Conservation (phyloP, 257 asterid species). For the Petrea volubilis region DNA sequence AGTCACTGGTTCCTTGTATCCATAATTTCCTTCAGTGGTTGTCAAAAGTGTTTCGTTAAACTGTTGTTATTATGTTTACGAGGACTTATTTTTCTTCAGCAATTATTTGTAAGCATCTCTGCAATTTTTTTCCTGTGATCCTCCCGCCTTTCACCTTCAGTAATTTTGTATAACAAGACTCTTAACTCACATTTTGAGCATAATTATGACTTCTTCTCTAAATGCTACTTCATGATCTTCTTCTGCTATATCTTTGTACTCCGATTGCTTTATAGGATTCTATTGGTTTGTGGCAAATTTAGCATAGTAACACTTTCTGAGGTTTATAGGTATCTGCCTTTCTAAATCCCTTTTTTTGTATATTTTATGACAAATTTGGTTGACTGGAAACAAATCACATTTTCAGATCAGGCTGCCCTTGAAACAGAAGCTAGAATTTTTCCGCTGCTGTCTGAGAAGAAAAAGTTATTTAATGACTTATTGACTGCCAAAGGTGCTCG, state of each 20-base stretch:
- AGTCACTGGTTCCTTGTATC: constrained; percentile 5
- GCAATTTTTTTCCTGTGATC: constrained; percentile 11
- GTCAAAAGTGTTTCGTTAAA: constrained; percentile 10
- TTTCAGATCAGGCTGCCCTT: constrained; percentile 89
- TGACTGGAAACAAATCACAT: constrained; percentile 25
- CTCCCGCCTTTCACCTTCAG: constrained; percentile 21
- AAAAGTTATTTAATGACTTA: constrained; percentile 78
- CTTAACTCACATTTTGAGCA: constrained; percentile 11
- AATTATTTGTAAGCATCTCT: neutral
- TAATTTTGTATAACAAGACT: constrained; percentile 21
- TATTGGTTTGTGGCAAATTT: constrained; percentile 15
- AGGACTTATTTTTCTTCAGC: constrained; percentile 4
- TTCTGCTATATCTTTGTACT: constrained; percentile 12
- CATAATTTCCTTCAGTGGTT: constrained; percentile 6
- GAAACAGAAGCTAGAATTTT: constrained; percentile 94
- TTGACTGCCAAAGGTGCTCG: constrained; percentile 86
- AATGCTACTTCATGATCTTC: constrained; percentile 14
- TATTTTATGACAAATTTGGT: constrained; percentile 11
- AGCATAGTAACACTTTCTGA: constrained; percentile 9
- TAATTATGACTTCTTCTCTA: constrained; percentile 15
- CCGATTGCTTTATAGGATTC: neutral
- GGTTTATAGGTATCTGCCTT: constrained; percentile 16
- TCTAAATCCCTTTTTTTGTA: neutral
- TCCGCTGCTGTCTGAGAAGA: constrained; percentile 87
- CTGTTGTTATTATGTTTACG: neutral